phyloP scores from a whole-genome alignment of 805 yeast species.

The Yarrowia keelungensis region DNA sequence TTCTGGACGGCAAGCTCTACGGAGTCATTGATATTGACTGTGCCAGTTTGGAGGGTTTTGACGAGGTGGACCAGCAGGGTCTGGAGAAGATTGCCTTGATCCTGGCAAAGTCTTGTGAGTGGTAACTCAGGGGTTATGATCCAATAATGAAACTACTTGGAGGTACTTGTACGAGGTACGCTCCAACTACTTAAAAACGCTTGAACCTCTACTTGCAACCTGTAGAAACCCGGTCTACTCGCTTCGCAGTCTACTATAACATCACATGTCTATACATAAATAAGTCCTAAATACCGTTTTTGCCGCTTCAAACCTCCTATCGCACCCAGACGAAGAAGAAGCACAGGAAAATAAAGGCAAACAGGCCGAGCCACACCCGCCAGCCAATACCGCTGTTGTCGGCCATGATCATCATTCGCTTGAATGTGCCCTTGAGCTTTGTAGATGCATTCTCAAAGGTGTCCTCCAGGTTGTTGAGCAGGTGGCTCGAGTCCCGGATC shows the following conservation, averaged over 20 bases:
- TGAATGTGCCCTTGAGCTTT: constrained; percentile 60
- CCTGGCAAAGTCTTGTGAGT: constrained; percentile 63
- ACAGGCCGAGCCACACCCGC: constrained; percentile 63
- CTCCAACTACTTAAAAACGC: no score
- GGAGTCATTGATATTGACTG: constrained; percentile 94
- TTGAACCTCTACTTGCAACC: background rate
- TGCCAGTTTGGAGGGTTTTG: constrained; percentile 68
- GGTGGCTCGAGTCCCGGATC: constrained; percentile 60
- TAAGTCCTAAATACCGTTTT: constrained; percentile 6
- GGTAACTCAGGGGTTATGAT: constrained; percentile 45
- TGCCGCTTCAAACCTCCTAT: constrained; percentile 14
- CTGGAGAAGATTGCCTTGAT: constrained; percentile 65
- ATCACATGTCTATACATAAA: constrained; percentile 21
- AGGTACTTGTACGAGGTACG: no score
- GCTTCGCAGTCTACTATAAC: no score
- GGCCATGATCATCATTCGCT: constrained; percentile 68
- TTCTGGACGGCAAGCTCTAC: constrained; percentile 54
- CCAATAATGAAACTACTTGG: no score
- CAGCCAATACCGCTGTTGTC: constrained; percentile 68
- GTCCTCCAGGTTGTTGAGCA: constrained; percentile 55
- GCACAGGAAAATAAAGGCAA: constrained; percentile 57
- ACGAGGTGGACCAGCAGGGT: constrained; percentile 61
- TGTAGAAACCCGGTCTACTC: no score
- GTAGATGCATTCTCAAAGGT: constrained; percentile 58
- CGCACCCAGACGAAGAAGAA: constrained; percentile 51